Base-by-base conservation (phyloP, 495 filamentous ascomycete genomes). In the Podospora fimiseda region DNA sequence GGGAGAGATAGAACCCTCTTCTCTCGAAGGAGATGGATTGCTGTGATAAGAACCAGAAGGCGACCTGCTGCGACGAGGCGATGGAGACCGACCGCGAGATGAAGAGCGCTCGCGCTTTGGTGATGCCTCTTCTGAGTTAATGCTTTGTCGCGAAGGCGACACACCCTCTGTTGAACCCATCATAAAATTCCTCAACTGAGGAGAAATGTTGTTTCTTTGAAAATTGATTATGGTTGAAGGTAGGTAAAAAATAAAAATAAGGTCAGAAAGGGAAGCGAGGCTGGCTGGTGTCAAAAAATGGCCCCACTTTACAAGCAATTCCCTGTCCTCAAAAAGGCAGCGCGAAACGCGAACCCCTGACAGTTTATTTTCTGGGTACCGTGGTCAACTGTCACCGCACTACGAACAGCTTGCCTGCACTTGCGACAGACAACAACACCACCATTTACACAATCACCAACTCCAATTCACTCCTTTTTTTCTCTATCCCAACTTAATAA, bases 291-390 rank as follows among this genome's bases (percentile, higher is more conserved):
- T n/a, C n/a, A 11, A 33, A 5, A 11, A 11, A 33, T 33, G 5
- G 44, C 44, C 44, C 44, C 44, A 47, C 44, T 47, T 47, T 47
- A 24, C 23, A 45, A 8, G n/a, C 24, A n/a, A n/a, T 45, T 20
- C 43, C 11, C n/a, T 15, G 27, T 9, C 50, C 51, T 43, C 45
- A 44, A 52, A 40, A 43, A 44, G 41, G 39, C 15, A 38, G 39
- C 52, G 52, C 49, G 44, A 57, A 50, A 54, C 55, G 56, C 59
- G 59, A 62, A 62, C 57, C 60, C 60, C 53, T 62, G 60, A 46
- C 56, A 40, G n/a, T 50, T 57, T 52, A 24, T 23, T 40, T 40
- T 20, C 39, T 50, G 58, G 58, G 50, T 51, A 49, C 47, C 55
- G 59, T 55, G 55, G 53, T n/a, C n/a, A n/a, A n/a, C n/a, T n/a